Evolutionary conservation across 1,284 basidiomycete species (phyloP), one percentile per base, ranked within the genome.

Genomic region (Termitomyces sp.): DNA sequence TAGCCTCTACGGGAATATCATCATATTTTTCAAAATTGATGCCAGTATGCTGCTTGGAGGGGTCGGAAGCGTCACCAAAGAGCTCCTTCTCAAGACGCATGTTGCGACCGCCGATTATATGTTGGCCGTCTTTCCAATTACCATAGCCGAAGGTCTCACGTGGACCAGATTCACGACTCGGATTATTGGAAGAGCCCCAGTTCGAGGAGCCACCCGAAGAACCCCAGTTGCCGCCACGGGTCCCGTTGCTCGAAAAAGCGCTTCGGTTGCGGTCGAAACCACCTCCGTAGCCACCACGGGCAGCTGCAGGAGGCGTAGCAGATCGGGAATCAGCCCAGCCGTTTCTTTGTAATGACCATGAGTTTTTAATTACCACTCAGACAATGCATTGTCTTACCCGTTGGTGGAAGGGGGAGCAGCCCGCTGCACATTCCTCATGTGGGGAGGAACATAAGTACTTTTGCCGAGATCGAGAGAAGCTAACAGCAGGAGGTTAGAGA

Each of bases 21-120:
- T 97, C 95, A 71, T 99, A 99, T 76, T 97, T 97, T 80, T 99
- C 97, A 68, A 99, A 99, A 80, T 99, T 99, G 79, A 99, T 98
- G 63, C 97, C 97, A 49, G 95, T 97, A 66, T 93, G 87, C 70
- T 95, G 90, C 67, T 84, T 88, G 54, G 82, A 82, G 15, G 86
- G 85, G 70, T 98, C 97, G 54, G 84, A 79, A 41, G 81, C 80
- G 61, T 97, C 94, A 52, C 97, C 97, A 68, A 89, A 99, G 42
- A 99, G 88, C 69, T 99, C 95, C 74, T 92, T 94, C 78, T 99
- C 95, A 61, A 94, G 80, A 65, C 93, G 87, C 67, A 79, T 73
- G 78, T 96, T 97, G 66, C 86, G 83, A 31, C 81, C 74, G 50
- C 93, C 96, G 17, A 85, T 74, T 55, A 94, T 68, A 72, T 99